Evolutionary conservation across 2,329 filamentous ascomycete genomes (phyloP), one percentile per base, ranked within the genome.

Genomic region (Colletotrichum simmondsii): DNA sequence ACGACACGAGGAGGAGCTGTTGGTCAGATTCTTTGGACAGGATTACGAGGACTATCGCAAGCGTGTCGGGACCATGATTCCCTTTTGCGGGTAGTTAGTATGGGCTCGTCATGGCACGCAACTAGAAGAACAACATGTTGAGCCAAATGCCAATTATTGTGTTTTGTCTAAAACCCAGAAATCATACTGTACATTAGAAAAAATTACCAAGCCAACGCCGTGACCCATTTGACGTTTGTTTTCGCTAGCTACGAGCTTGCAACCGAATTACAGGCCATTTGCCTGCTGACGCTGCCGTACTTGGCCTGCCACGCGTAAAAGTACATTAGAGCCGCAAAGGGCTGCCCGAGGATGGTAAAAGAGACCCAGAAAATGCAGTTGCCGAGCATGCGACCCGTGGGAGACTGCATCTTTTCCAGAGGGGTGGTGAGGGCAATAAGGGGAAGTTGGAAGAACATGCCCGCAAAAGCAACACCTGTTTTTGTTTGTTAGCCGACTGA

Each of bases 231-330:
- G 35, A 35, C 12, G 32, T 5, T 19, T 16, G 37, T n/a, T 35
- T 46, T 66, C 22, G 53, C 42, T n/a, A 16, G 11, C 56, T 65
- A 68, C 26, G 46, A 53, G 49, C 22, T 61, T 35, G 46, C 56
- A 22, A 42, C 12, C 11, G 42, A 24, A 8, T 68, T 61, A 32
- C 70, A 67, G 37, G 67, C 75, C 63, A 75, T 74, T 65, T 81
- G 80, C 76, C 84, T 86, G 76, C 89, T 94, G 26, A 95, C 92
- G 78, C 92, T 95, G 14, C 97, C 97, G 80, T 98, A 98, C 85
- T 98, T 98, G 68, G 95, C 95, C 84, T 98, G 96, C 96, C 97
- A 99, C 1, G 95, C 95, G 81, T 98, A 98, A 82, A 98, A 99
- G 82, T 99, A 99, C 81, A 97, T 87, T 73, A 99, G 85, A 0